Evolutionary conservation across 305 asterid species (phyloP), one percentile per base, ranked within the genome.

Genomic region (Fraxinus baroniana): DNA sequence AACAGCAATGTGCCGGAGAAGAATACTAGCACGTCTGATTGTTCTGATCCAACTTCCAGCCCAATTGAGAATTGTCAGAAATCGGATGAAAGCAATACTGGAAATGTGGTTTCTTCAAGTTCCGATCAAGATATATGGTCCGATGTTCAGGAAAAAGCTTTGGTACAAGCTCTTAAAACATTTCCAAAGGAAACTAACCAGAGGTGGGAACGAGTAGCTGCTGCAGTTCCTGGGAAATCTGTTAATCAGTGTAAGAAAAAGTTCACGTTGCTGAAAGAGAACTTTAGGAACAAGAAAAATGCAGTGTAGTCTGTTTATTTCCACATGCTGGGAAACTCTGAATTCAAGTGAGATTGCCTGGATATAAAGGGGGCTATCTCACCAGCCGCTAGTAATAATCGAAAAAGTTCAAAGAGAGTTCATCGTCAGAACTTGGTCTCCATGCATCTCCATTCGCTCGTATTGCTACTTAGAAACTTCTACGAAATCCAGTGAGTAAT

Each of bases 131-230:
- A 95, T 77, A 30, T 33, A 36, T 95, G 99, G 99, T 91, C 99
- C 2, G 94, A 90, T 10, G 91, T 89, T 77, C 97, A 95, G 78
- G 98, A 94, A 88, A 91, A 89, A 88, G 97, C 97, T 3, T 79
- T 95, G 89, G 76, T 95, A 83, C 97, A 94, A 82, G 99, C 99
- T 66, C 90, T 95, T 62, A 95, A 94, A 88, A 90, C 97, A 82
- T 90, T 95, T 80, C 96, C 98, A 6, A 95, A 92, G 85, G 99
- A 94, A 44, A 84, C 90, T 46, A 90, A 79, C 88, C 97, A 95
- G 83, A 86, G 99, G 1, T 95, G 99, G 98, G 99, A 95, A 83
- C 94, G 92, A 1, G 90, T 95, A 13, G 93, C 97, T n/a, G 88
- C 95, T 33, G 97, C 98, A 26, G 97, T 95, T 82, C 94, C 94